Evolutionary conservation across 2,329 filamentous ascomycete species (phyloP), one percentile per base, ranked within the genome.

Genomic region (Colletotrichum horii): DNA sequence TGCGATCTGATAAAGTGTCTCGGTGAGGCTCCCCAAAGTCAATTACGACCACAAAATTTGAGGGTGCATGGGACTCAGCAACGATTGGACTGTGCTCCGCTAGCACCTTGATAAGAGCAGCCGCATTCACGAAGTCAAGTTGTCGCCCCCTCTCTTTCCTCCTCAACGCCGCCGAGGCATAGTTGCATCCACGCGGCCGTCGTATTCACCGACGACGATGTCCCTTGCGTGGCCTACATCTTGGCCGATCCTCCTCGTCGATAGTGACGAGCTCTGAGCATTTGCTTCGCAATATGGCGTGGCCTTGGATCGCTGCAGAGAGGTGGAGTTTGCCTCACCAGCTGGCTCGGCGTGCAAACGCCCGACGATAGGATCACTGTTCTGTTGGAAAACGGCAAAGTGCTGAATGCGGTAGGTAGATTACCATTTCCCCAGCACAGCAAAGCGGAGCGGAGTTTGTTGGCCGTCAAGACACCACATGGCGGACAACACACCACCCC

Each of bases 241-340:
- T 69, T 69, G 14, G 67, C 56, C 34, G 55, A 70, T 48, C 24
- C 34, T 58, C 3, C 26, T 32, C 1, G 3, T 48, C 15, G 52
- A 56, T 4, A n/a, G 68, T 66, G 69, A 72, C 56, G 69, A 64
- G 64, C 56, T 75, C 32, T 58, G 62, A 58, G 73, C 73, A 75
- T 38, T 67, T 38, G 36, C 69, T 56, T 75, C 55, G 73, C 73
- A 72, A 67, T n/a, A 72, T 48, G 69, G 64, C 62, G 69, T 52
- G n/a, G 62, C 55, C 8, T 34, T 4, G 24, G 56, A 22, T 30
- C 36, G 56, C 62, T 66, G 34, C 72, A 55, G 26, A 15, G 12
- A 15, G 55, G 73, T 67, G 64, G 69, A 15, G 73, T 38, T 56
- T 64, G 48, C 26, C 9, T 30, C 32, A 64, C 24, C 4, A 22